Percentiles rank a stretch among this genome's conserved stretches.
phyloP scores from a whole-genome alignment of 139 green algal genomes.

The Closterium sp. region DNA sequence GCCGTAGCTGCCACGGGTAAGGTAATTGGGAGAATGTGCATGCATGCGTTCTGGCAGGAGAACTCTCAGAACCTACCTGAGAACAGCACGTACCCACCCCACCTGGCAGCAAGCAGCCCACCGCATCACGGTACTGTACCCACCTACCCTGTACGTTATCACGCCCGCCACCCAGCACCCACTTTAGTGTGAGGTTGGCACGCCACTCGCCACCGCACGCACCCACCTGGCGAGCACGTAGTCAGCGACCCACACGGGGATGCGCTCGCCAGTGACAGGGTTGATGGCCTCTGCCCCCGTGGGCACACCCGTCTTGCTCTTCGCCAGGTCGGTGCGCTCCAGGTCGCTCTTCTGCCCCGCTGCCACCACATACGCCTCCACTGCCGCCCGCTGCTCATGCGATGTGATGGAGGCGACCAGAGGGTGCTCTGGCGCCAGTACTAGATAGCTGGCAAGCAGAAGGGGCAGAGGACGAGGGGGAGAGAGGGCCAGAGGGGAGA shows the following conservation, averaged over 20 bases:
- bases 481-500: neutral
- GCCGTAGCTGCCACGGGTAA: neutral
- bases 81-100: neutral
- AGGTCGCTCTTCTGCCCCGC: conserved; percentile 84
- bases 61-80: neutral
- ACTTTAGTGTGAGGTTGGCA: too few relatives aligned
- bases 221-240: conserved; percentile 84
- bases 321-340: conserved; percentile 89
- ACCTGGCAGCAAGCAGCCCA: neutral
- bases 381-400: conserved; percentile 50
- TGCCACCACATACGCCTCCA: conserved; percentile 71
- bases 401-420: conserved; percentile 59
- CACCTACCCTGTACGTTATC: too few relatives aligned
- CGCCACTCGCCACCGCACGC: too few relatives aligned
- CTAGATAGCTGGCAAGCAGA: conserved; percentile 71
- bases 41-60: too few relatives aligned
- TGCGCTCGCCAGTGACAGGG: conserved; percentile 72
- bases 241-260: conserved; percentile 95
- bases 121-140: too few relatives aligned
- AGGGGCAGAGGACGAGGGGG: neutral
- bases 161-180: too few relatives aligned
- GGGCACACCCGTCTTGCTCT: conserved; percentile 89
- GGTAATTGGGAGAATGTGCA: too few relatives aligned
- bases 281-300: conserved; percentile 84
- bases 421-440: conserved; percentile 94